phyloP scores from a whole-genome alignment of 148 eudicot genomes.

The Rhododendron henanense region DNA sequence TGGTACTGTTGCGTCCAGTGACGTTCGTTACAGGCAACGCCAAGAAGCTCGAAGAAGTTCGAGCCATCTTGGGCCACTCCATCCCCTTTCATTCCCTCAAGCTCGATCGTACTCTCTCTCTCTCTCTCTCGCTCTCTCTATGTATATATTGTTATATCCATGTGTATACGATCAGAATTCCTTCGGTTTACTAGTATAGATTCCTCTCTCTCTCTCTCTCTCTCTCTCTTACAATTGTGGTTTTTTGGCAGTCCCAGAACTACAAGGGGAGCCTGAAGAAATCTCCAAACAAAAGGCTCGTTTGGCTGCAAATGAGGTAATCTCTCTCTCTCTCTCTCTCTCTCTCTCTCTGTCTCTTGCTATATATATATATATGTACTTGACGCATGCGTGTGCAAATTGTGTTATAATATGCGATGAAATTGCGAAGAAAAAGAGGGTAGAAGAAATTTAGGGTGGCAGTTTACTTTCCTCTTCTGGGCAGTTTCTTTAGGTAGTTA shows the following conservation, averaged over 20 bases:
- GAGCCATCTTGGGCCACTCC: conserved; percentile 69
- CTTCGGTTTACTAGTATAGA: background rate
- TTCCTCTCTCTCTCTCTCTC: background rate
- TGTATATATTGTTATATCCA: background rate
- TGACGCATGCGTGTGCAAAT: background rate
- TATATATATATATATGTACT: background rate
- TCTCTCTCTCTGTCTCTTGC: too few species aligned
- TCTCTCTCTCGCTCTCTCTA: background rate
- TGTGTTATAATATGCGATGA: background rate
- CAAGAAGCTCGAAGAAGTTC: conserved; percentile 85
- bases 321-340: background rate
- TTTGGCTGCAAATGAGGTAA: conserved; percentile 74
- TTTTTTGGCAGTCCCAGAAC: conserved; percentile 60
- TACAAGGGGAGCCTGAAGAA: conserved; percentile 97
- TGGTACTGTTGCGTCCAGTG: conserved; percentile 52
- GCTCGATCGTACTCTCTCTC: conserved; percentile 66
- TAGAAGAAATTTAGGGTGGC: background rate
- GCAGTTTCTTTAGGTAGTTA: background rate
- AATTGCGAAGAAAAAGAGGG: background rate
- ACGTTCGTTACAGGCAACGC: conserved; percentile 93
- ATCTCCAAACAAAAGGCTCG: conserved; percentile 93
- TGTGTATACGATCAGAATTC: background rate
- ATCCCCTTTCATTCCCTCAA: conserved; percentile 80
- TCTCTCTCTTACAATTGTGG: background rate
- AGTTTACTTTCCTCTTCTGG: background rate